Base-by-base conservation (phyloP, 2,329 filamentous ascomycete genomes). In the Colletotrichum navitas region DNA sequence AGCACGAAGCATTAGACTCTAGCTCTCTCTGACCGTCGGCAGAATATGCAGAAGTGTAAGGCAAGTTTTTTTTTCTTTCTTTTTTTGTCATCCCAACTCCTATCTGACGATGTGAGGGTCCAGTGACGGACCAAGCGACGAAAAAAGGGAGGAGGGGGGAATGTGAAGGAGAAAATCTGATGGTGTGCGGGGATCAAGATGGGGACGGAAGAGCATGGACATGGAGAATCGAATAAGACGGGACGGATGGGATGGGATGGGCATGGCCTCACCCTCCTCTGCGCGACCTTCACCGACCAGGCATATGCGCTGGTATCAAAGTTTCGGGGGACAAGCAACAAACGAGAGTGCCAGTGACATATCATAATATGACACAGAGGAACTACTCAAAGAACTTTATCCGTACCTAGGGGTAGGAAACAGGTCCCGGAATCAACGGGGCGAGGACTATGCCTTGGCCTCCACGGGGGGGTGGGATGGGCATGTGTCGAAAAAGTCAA, bases 171-270 rank as follows among this genome's bases (percentile, higher is more conserved):
- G 58, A 62, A 63, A 32, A 59, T 68, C 29, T 63, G 65, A 67
- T 71, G 64, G 68, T 43, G 68, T 68, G 63, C 62, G 64, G 64
- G 64, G 64, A 68, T 54, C 56, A 63, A 59, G 58, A 71, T 63
- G 64, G 64, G 52, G 68, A 45, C 55, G 16, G n/a, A 39, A n/a
- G 49, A 18, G 55, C 62, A 66, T 70, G 67, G 67, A 56, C 63
- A 56, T 60, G 52, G 47, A 56, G 56, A 58, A 63, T 71, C 56
- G 63, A 62, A 41, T 61, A 12, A 62, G 64, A 68, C 60, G 47
- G 55, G 45, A 71, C 34, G 14, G 14, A 41, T 41, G 39, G 4
- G 11, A 63, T 52, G 47, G 47, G 47, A 51, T 36, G 58, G 67
- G 21, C 66, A 68, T 54, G 39, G 62, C 45, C 59, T 56, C 62